phyloP scores from a whole-genome alignment of 768 basidiomycete genomes.

The Candolleomyces efflorescens region DNA sequence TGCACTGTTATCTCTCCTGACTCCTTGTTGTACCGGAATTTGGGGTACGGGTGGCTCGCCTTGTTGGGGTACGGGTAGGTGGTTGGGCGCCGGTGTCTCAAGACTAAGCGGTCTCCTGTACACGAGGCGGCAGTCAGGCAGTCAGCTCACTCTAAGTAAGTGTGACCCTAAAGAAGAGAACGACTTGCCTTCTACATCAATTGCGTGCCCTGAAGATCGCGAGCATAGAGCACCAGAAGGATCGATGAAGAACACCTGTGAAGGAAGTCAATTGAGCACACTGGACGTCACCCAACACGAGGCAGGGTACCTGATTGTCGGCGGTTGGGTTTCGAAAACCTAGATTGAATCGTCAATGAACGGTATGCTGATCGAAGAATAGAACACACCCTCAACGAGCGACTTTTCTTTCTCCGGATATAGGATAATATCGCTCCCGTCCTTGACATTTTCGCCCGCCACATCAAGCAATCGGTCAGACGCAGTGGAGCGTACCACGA shows the following conservation, averaged over 20 bases:
- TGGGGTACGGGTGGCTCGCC: constrained; percentile 73
- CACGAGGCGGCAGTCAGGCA: neutral
- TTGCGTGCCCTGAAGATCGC: constrained; percentile 72
- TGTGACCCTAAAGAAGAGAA: neutral
- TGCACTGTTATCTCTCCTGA: constrained; percentile 57
- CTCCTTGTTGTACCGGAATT: constrained; percentile 52
- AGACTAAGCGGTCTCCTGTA: constrained; percentile 59
- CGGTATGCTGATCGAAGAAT: neutral
- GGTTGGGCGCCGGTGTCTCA: constrained; percentile 74
- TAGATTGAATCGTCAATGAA: constrained; percentile 19
- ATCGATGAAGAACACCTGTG: constrained; percentile 82
- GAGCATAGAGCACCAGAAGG: constrained; percentile 73
- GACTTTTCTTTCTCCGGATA: constrained; percentile 74
- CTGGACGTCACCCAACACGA: neutral
- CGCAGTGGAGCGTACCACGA: constrained; percentile 54
- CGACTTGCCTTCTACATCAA: constrained; percentile 67
- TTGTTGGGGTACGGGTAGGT: constrained; percentile 75
- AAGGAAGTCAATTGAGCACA: neutral
- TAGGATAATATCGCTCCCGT: constrained; percentile 59
- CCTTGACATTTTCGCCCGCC: constrained; percentile 44
- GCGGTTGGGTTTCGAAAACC: constrained; percentile 64
- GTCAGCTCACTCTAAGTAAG: neutral
- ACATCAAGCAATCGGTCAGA: constrained; percentile 58
- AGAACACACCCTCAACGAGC: constrained; percentile 65
- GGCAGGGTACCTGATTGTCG: constrained; percentile 60